Conservation (phyloP, 495 filamentous ascomycete genomes). For the Tuber magnatum region DNA sequence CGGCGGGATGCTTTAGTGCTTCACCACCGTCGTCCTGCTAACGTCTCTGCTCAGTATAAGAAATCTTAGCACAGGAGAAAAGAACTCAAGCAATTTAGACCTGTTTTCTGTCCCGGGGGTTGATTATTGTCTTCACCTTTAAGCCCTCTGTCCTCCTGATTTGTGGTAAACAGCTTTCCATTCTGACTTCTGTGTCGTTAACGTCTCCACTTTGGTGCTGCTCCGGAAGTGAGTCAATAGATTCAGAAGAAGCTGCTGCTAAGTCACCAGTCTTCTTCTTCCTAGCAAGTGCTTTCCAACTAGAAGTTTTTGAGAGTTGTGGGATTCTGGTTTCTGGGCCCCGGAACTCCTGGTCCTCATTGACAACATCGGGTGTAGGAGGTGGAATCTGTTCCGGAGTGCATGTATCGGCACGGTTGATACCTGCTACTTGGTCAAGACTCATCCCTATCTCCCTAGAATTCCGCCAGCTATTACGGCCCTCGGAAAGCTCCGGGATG, state of each 20-base stretch:
- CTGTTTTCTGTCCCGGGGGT: background rate
- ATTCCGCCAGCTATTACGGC: background rate
- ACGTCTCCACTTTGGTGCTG: background rate
- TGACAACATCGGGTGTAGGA: background rate
- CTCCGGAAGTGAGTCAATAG: conserved; percentile 3
- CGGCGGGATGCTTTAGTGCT: conserved; percentile 13
- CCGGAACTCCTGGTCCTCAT: background rate
- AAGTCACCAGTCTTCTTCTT: background rate
- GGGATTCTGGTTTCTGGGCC: background rate
- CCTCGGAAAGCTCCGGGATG: background rate
- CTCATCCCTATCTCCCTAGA: background rate
- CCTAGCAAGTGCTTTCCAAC: background rate
- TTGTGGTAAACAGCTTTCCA: conserved; percentile 3
- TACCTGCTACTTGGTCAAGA: background rate
- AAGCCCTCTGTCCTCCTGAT: background rate
- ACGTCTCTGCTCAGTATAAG: conserved; percentile 28
- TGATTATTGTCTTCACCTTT: conserved; percentile 1
- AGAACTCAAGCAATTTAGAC: conserved; percentile 5
- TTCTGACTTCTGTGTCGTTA: background rate
- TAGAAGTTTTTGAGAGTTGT: background rate
- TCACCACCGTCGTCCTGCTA: conserved; percentile 20
- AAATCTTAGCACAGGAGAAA: conserved; percentile 3
- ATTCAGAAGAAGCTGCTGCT: background rate
- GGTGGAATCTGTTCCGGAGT: background rate
- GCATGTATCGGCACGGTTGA: background rate